Conservation (phyloP, 345 rosid genomes). For the Mallotus nudiflorus region DNA sequence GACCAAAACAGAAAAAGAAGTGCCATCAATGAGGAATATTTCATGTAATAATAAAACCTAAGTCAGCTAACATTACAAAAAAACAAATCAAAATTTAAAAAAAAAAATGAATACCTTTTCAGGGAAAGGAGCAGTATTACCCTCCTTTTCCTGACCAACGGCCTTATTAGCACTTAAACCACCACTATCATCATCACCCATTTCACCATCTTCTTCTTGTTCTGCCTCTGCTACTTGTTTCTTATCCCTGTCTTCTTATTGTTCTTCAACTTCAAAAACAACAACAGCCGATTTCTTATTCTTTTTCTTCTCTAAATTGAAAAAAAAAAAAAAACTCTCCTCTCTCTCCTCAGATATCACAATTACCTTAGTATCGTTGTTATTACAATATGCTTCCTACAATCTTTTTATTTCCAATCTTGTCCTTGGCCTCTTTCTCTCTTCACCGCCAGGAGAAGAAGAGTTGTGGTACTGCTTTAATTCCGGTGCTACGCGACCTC, state of each 20-base stretch:
- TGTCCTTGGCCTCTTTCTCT: slow-evolving; percentile 46
- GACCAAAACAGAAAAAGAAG: too few relatives aligned
- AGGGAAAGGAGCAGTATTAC: slow-evolving; percentile 31
- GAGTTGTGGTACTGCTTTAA: slow-evolving; percentile 31
- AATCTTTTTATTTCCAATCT: slow-evolving; percentile 50
- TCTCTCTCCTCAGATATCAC: slow-evolving; percentile 4
- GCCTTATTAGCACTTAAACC: slow-evolving; percentile 37
- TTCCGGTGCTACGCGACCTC: slow-evolving; percentile 51
- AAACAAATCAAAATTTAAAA: too few relatives aligned
- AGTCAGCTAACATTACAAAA: background rate
- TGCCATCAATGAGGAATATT: too few relatives aligned
- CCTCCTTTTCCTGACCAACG: slow-evolving; percentile 31
- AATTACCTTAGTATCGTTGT: slow-evolving; percentile 6
- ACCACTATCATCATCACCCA: slow-evolving; percentile 30
- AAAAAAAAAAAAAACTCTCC: background rate
- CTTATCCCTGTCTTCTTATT: too few relatives aligned
- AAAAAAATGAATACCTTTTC: slow-evolving; percentile 22
- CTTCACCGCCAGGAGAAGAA: slow-evolving; percentile 36
- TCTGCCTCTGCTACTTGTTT: too few relatives aligned
- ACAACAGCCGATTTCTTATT: background rate
- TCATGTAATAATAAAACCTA: background rate
- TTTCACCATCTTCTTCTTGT: slow-evolving; percentile 11
- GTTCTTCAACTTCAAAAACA: too few relatives aligned
- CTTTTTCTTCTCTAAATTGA: slow-evolving; percentile 8
- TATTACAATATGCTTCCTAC: background rate